These are phyloP conservation scores for Aspergillus indologenus DNA, from an alignment of 495 filamentous ascomycete species.

Conservation along the genomic window DNA sequence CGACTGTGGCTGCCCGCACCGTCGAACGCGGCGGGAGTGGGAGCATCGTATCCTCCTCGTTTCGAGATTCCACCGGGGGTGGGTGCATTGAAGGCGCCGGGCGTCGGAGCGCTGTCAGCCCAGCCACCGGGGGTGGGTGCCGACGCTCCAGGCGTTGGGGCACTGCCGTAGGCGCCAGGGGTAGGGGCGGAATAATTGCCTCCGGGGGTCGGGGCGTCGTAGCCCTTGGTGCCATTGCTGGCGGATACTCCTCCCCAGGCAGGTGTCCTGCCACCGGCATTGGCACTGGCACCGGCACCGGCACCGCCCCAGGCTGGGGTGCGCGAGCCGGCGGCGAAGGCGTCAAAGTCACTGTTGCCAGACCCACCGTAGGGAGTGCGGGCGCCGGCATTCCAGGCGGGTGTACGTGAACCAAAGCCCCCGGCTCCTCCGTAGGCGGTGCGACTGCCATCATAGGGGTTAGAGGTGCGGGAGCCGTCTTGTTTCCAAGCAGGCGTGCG, in stretches of 20 bases:
- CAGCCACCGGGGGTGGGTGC: conserved; percentile 78
- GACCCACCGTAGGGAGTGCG: conserved; percentile 68
- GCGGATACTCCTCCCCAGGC: conserved; percentile 42
- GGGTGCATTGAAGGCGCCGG: conserved; percentile 60
- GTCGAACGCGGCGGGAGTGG: conserved; percentile 57
- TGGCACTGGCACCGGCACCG: too few relatives aligned
- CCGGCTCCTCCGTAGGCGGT: conserved; percentile 56
- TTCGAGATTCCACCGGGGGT: conserved; percentile 48
- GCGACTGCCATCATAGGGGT: conserved; percentile 75
- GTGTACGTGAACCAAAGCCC: conserved; percentile 43
- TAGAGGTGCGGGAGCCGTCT: conserved; percentile 70
- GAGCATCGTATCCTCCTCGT: conserved; percentile 49
- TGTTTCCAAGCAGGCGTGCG: conserved; percentile 77
- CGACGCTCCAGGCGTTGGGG: conserved; percentile 70
- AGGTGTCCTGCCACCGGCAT: conserved; percentile 51
- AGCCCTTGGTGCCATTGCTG: conserved; percentile 47
- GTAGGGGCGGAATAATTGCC: conserved; percentile 55
- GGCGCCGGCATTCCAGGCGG: conserved; percentile 58
- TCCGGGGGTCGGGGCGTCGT: conserved; percentile 77
- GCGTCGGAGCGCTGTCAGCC: conserved; percentile 61
- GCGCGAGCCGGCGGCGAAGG: conserved; percentile 69
- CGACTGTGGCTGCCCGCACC: conserved; percentile 25
- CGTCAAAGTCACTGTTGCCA: conserved; percentile 60
- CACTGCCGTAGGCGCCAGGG: conserved; percentile 47
- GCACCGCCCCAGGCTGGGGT: conserved; percentile 66